Evolutionary conservation across 2,329 filamentous ascomycete genomes (phyloP), one percentile per base, ranked within the genome.

Genomic region (Rugonectria rugulosa): DNA sequence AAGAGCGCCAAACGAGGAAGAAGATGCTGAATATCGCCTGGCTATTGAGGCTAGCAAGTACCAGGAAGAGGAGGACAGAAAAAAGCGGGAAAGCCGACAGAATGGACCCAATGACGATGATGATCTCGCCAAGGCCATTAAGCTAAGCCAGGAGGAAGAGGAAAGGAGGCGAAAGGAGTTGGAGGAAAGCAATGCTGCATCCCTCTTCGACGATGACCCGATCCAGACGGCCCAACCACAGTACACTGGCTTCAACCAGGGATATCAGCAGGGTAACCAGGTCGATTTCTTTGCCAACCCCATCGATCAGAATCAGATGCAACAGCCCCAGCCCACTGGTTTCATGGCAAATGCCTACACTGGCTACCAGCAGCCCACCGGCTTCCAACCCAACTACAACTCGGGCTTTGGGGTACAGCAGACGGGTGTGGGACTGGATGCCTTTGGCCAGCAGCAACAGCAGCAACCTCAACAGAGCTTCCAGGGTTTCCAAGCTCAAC

Each of bases 271-370:
- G 76, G 94, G 97, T 71, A 90, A 90, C 53, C 91, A 92, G 11
- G 95, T 99, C 15, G 95, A 99, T 75, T 98, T 96, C 86, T 95
- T 96, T 67, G 95, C 94, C 56, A 99, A 99, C 73, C 92, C 93
- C 11, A 89, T 98, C 68, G 91, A 94, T 55, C 88, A 72, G 49
- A 86, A 78, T 66, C 88, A 91, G 72, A 82, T 88, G 64, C 88
- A 93, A 72, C 83, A 85, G 38, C 92, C 96, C 38, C 92, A 97
- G 72, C 89, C 86, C 3, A 96, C 92, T 1, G 92, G 91, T n/a
- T 90, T 79, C 63, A 78, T 85, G 73, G 71, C 74, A 50, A 82
- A 83, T 61, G 78, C 80, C 23, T 87, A 85, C 61, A 84, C 82
- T 15, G 81, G 80, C 9, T 84, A 75, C 67, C 77, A 74, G 60